phyloP scores from a whole-genome alignment of 2,329 filamentous ascomycete species.

The Sphaerostilbella broomeana region DNA sequence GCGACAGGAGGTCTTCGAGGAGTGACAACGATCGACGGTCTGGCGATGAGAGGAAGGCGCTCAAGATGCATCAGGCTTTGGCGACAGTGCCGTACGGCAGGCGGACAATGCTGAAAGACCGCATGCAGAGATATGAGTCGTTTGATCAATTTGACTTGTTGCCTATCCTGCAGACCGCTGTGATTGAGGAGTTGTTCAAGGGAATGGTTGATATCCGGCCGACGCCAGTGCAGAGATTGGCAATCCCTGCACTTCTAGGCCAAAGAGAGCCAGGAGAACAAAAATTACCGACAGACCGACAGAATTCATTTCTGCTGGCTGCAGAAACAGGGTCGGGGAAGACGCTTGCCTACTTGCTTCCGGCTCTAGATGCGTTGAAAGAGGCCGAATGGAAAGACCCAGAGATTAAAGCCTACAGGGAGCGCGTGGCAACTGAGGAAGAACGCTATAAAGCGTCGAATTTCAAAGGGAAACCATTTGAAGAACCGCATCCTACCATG shows the following conservation, averaged over 20 bases:
- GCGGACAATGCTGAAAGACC: slow-evolving; percentile 44
- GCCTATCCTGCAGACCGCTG: slow-evolving; percentile 62
- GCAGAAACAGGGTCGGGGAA: slow-evolving; percentile 97
- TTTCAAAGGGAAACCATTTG: slow-evolving; percentile 56
- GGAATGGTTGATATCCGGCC: slow-evolving; percentile 70
- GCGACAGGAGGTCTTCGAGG: slow-evolving; percentile 20
- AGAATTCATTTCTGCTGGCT: slow-evolving; percentile 64
- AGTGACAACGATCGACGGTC: slow-evolving; percentile 31
- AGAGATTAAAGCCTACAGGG: slow-evolving; percentile 51
- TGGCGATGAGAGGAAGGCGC: slow-evolving; percentile 55
- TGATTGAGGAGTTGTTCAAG: slow-evolving; percentile 66
- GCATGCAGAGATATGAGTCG: slow-evolving; percentile 61
- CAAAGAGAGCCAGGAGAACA: slow-evolving; percentile 31
- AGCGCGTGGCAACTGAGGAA: slow-evolving; percentile 49
- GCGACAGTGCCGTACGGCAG: slow-evolving; percentile 69
- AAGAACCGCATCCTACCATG: slow-evolving; percentile 64
- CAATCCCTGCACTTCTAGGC: slow-evolving; percentile 73
- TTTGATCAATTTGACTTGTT: slow-evolving; percentile 79
- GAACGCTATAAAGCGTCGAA: slow-evolving; percentile 47
- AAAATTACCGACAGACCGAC: slow-evolving; percentile 35
- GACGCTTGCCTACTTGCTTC: slow-evolving; percentile 86
- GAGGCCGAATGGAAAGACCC: slow-evolving; percentile 57
- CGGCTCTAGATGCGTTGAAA: slow-evolving; percentile 80
- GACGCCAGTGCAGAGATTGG: slow-evolving; percentile 82
- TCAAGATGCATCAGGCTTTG: slow-evolving; percentile 88